Conservation (phyloP, 371 early-diverging fungal genomes). For the Syncephalastrum sp. region DNA sequence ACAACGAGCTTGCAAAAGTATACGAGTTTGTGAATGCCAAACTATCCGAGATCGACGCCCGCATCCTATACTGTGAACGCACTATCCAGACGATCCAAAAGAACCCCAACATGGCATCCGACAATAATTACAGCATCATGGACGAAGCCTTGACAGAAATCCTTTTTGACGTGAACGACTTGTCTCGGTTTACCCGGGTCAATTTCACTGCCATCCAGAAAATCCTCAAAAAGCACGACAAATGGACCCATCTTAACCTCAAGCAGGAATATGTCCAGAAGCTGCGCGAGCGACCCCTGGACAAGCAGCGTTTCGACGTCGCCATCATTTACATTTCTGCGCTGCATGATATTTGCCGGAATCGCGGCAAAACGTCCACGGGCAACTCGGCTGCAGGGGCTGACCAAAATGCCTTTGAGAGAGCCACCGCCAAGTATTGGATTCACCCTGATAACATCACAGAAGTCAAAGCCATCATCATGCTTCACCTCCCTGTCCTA, state of each 20-base stretch:
- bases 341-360: constrained; percentile 84
- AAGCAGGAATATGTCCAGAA: constrained; percentile 69
- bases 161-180: constrained; percentile 82
- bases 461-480: constrained; percentile 83
- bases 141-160: constrained; percentile 77
- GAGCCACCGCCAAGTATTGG: constrained; percentile 95
- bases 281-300: constrained; percentile 78
- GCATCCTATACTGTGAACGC: constrained; percentile 70
- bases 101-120: constrained; percentile 32
- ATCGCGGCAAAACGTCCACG: constrained; percentile 17
- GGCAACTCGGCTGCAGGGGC: constrained; percentile 57
- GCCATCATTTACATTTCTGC: constrained; percentile 84
- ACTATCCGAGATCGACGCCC: constrained; percentile 79
- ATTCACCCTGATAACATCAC: constrained; percentile 92
- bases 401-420: constrained; percentile 77
- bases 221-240: constrained; percentile 95
- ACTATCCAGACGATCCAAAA: constrained; percentile 32
- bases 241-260: constrained; percentile 36
- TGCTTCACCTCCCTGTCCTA: constrained; percentile 88
- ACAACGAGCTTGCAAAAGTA: constrained; percentile 88
- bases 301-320: constrained; percentile 84
- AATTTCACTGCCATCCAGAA: constrained; percentile 94
- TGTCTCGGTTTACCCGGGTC: constrained; percentile 87
- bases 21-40: constrained; percentile 78
- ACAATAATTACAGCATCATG: constrained; percentile 56